A percentile compares a stretch with the other conserved stretches of the same genome.
These are phyloP conservation scores for Coemansia sp. DNA, from an alignment of 192 early-diverging fungal genomes.

Conservation along the genomic window DNA sequence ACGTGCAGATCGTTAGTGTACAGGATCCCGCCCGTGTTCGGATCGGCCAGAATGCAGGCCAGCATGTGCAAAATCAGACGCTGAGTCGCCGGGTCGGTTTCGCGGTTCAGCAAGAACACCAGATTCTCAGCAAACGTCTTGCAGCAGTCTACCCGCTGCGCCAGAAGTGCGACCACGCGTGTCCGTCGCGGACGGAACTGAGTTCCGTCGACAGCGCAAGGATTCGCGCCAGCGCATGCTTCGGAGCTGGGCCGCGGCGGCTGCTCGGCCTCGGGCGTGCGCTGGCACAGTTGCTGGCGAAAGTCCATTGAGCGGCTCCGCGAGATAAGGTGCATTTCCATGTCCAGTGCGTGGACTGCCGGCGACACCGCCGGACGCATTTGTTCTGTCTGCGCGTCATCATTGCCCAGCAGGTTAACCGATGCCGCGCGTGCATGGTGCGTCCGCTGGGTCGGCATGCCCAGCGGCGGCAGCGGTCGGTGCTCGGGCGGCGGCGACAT, in stretches of 20 bases:
- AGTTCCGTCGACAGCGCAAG: background rate
- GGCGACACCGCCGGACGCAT: background rate
- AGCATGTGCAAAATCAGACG: conserved; percentile 66
- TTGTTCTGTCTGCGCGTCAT: background rate
- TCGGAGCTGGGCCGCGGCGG: background rate
- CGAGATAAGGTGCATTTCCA: conserved; percentile 12
- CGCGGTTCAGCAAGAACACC: conserved; percentile 89
- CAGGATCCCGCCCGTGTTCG: conserved; percentile 63
- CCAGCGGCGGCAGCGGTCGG: background rate
- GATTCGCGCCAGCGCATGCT: background rate
- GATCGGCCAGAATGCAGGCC: conserved; percentile 62
- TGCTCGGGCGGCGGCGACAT: conserved; percentile 5
- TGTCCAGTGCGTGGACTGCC: conserved; percentile 2
- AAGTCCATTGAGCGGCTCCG: conserved; percentile 49
- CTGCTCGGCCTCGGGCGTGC: background rate
- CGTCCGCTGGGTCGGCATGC: background rate
- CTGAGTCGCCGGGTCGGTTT: conserved; percentile 56
- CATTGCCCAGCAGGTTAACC: background rate
- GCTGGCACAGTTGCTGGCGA: conserved; percentile 1
- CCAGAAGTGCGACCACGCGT: conserved; percentile 33
- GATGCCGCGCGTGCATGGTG: conserved; percentile 7
- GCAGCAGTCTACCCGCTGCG: conserved; percentile 44
- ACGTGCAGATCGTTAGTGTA: conserved; percentile 92
- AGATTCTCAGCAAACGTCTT: conserved; percentile 86
- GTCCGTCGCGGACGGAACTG: conserved; percentile 1